Base-by-base conservation (phyloP, 495 filamentous ascomycete species). In the Niebla homalea region DNA sequence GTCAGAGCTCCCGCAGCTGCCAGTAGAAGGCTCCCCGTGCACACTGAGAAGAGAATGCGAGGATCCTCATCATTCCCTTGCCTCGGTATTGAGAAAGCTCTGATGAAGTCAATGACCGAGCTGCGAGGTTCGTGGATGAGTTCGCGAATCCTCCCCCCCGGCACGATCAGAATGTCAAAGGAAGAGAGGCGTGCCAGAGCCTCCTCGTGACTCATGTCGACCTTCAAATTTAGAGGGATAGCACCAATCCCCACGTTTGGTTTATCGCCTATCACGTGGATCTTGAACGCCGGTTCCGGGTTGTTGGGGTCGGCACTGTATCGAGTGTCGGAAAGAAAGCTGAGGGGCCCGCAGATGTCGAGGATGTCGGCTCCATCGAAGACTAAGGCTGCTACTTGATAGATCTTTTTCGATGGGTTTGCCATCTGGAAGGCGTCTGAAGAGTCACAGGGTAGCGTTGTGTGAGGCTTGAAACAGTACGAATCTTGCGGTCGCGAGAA, bases 11-110 rank as follows among this genome's bases (percentile, higher is more conserved):
- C 85, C 38, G 75, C 70, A 51, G 82, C 67, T 40, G 80, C 85
- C 25, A 89, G 71, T 56, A 89, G 69, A 25, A 87, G 71, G 29
- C 78, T 74, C 10, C 84, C 85, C 36, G 81, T 86, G 70, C 80
- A 85, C 67, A 90, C 66, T 45, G 81, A 83, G 54, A 88, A 66
- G 50, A 89, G 57, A 2, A 82, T 79, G 42, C 83, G 78, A 67
- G 84, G 79, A 50, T 75, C 75, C 51, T 64, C 67, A 12, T 11
- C 6, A 1, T 80, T 77, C 57, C 82, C 74, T 50, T 68, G 72
- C 62, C 73, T 70, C 66, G 81, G 61, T 59, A 79, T 75, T 46
- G 74, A 69, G 58, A 74, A 85, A 48, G 75, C 74, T 41, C 70
- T 67, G 71, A 84, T 81, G 57, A 82, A 65, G 44, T 67, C 60